Evolutionary conservation across 1,284 basidiomycete species (phyloP), one percentile per base, ranked within the genome.

Genomic region (Trametes sp.): DNA sequence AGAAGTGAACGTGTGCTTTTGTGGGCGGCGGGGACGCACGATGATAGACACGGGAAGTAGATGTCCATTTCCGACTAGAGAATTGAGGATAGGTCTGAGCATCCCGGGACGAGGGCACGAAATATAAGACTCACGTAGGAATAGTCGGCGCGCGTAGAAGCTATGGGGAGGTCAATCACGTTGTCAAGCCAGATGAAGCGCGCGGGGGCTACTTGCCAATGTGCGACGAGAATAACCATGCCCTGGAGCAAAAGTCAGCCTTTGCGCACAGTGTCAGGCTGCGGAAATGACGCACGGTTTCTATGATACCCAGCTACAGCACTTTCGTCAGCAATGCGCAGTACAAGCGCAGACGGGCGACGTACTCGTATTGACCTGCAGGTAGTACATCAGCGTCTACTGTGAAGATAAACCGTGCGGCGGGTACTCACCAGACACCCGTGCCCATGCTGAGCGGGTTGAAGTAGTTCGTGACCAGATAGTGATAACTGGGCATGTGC

Each of bases 281-380:
- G 33, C 24, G 19, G 33, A 21, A 14, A 11, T 9, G 2, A 51
- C 56, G 10, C 33, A 57, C 56, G 16, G 56, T 57, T 24, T 57
- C 56, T 19, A 44, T 42, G 38, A 57, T 57, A 51, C 56, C 48
- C 46, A 57, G 8, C 56, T 57, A 16, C 45, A 16, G 13, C 13
- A 13, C 13, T 1, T 28, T 36, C 4, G 23, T 49, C 55, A 57
- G 45, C 16, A 13, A 28, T 29, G 2, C 4, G 10, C 4, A 3
- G 24, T 2, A 21, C 9, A n/a, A 1, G 23, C 24, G 1, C 24
- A 38, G n/a, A n/a, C 7, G 33, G 24, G 8, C 14, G 4, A 50
- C 48, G 35, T 24, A 57, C 56, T 51, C 56, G 56, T 57, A 57
- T 50, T 42, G 56, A 57, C 55, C 55, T 57, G 45, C n/a, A 21